Conservation (phyloP, 768 basidiomycete genomes). For the Lentinula guzmanii region DNA sequence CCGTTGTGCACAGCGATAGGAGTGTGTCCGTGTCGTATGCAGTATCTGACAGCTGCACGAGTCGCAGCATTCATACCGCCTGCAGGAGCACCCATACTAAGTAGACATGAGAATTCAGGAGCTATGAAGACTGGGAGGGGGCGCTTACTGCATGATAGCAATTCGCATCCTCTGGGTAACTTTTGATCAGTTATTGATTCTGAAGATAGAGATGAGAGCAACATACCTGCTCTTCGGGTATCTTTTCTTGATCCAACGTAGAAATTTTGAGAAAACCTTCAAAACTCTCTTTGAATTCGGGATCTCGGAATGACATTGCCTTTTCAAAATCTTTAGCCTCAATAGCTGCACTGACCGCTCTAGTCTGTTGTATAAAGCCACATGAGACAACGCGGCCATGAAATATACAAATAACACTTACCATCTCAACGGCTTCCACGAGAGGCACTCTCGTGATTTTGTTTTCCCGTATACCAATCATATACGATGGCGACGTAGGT, state of each 20-base stretch:
- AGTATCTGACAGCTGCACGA: slow-evolving; percentile 90
- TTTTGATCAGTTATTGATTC: slow-evolving; percentile 8
- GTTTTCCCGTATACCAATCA: slow-evolving; percentile 95
- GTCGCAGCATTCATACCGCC: slow-evolving; percentile 99
- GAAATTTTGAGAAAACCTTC: slow-evolving; percentile 82
- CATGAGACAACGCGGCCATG: slow-evolving; percentile 5
- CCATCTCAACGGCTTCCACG: slow-evolving; percentile 90
- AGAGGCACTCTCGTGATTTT: slow-evolving; percentile 90
- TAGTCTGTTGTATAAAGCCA: slow-evolving; percentile 50
- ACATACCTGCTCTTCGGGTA: slow-evolving; percentile 47
- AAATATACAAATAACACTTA: slow-evolving; percentile 18
- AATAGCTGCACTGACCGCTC: slow-evolving; percentile 79
- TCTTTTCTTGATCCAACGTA: slow-evolving; percentile 43
- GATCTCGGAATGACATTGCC: slow-evolving; percentile 85
- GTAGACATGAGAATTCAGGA: background rate
- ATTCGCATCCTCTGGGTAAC: slow-evolving; percentile 60
- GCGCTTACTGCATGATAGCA: slow-evolving; percentile 79
- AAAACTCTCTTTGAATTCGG: slow-evolving; percentile 84
- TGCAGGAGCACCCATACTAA: slow-evolving; percentile 91
- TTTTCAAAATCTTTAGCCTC: slow-evolving; percentile 76
- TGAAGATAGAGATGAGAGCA: background rate
- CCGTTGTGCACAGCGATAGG: slow-evolving; percentile 95
- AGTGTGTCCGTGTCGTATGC: slow-evolving; percentile 85
- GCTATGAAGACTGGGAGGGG: background rate
- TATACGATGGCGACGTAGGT: slow-evolving; percentile 90